Evolutionary conservation across 768 basidiomycete genomes (phyloP).

Genomic region (Hortiboletus flavorubellus): DNA sequence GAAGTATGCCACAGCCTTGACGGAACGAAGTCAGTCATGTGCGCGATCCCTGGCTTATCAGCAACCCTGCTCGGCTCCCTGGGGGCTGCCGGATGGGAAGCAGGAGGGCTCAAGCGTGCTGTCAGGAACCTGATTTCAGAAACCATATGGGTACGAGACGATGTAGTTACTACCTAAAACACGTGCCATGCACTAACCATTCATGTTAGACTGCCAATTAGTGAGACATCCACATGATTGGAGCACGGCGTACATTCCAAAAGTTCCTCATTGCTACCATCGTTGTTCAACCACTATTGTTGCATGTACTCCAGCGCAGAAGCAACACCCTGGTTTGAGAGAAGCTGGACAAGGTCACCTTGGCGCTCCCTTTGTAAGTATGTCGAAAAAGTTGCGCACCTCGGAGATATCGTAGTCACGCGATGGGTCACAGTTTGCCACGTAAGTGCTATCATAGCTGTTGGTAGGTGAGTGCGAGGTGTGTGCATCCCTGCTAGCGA

Average conservation of each 20-base stretch:
- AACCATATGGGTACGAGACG: not conserved
- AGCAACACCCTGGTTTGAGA: constrained; percentile 53
- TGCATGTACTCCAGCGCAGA: constrained; percentile 60
- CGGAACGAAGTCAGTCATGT: not conserved
- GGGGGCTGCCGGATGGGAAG: constrained; percentile 54
- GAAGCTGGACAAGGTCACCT: constrained; percentile 40
- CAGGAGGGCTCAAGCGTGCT: constrained; percentile 61
- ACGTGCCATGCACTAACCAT: constrained; percentile 67
- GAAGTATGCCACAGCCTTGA: constrained; percentile 67
- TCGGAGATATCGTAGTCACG: constrained; percentile 44
- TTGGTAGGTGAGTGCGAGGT: not conserved
- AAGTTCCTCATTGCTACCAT: constrained; percentile 57
- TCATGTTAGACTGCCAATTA: constrained; percentile 49
- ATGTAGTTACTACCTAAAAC: constrained; percentile 28
- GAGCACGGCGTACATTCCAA: constrained; percentile 53
- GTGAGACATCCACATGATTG: not conserved
- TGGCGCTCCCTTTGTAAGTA: not conserved
- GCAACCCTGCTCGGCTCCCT: constrained; percentile 53
- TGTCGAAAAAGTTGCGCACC: constrained; percentile 25
- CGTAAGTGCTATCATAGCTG: constrained; percentile 52
- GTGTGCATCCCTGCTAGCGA: not conserved
- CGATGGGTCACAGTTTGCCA: constrained; percentile 37
- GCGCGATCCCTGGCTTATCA: not conserved
- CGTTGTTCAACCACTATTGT: constrained; percentile 58
- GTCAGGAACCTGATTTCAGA: constrained; percentile 7